Evolutionary conservation across 108 stramenopile genomes (phyloP), one percentile per base, ranked within the genome.

Genomic region (Cyclotella sp.): DNA sequence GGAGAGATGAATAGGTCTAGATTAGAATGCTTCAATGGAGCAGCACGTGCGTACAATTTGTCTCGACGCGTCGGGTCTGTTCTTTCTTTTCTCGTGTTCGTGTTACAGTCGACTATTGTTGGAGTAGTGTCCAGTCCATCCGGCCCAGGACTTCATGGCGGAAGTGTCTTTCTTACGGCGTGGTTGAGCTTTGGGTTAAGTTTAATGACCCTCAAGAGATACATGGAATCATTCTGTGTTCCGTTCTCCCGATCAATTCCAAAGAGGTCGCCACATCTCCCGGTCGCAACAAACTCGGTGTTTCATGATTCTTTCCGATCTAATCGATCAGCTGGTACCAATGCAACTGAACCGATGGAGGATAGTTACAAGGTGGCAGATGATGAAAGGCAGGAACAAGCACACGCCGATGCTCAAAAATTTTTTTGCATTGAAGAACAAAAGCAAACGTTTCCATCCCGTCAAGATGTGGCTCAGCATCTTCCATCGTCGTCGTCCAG

Each of bases 141-240:
- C 8, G 65, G 65, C 9, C 65, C 65, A 19, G 65, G 65, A 15
- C 3, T 28, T 14, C 12, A 47, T 51, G 49, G 47, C 27, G 47
- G 65, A 51, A 67, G 65, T 29, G 13, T 67, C 19, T 67, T 67
- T 28, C 24, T 67, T 29, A 51, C 47, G 10, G 24, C 65, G 2
- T 67, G 65, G 65, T n/a, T 67, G 21, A 67, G 18, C 28, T 67
- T 67, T 67, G 47, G 21, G 51, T 51, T 67, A 29, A 29, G 47
- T 67, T 18, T 67, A 1, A 29, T 29, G 4, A 28, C 13, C 27
- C 28, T 67, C 27, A 67, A 67, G 18, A 40, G 14, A 28, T 67
- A 67, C 29, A 5, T 67, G 4, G 65, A 67, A 67, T 67, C 47
- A 12, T 29, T 51, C 18, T 67, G 10, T 51, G 4, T 67, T 11